phyloP scores from a whole-genome alignment of 108 stramenopile species.

The Conticribra guillardii region DNA sequence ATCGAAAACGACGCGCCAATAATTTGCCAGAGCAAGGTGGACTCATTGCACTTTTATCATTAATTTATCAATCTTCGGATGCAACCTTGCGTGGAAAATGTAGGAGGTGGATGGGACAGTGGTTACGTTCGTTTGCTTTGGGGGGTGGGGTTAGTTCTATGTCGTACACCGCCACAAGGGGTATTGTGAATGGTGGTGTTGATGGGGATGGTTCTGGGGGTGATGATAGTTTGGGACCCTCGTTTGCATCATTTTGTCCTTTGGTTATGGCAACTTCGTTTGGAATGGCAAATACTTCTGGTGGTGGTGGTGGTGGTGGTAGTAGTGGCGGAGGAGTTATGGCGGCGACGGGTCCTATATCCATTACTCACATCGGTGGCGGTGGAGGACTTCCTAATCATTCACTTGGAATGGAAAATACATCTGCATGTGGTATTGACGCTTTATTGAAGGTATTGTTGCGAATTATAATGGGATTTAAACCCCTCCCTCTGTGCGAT shows the following conservation, averaged over 20 bases:
- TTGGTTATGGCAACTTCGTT: slow-evolving; percentile 15
- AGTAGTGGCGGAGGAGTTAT: not conserved
- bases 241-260: slow-evolving; percentile 40
- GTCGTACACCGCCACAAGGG: slow-evolving; percentile 17
- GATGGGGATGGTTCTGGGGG: not conserved
- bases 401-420: slow-evolving; percentile 66
- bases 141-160: slow-evolving; percentile 25
- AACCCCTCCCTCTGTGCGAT: not conserved
- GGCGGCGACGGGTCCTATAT: slow-evolving; percentile 23
- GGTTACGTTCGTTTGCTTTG: slow-evolving; percentile 24
- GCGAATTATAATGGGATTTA: slow-evolving; percentile 61
- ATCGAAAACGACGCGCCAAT: not conserved
- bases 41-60: slow-evolving; percentile 16
- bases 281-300: not conserved
- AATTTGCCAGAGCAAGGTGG: slow-evolving; percentile 24
- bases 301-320: not conserved
- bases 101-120: slow-evolving; percentile 40
- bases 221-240: slow-evolving; percentile 29
- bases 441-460: slow-evolving; percentile 62
- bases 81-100: slow-evolving; percentile 30
- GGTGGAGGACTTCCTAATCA: slow-evolving; percentile 29
- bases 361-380: slow-evolving; percentile 20
- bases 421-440: slow-evolving; percentile 63
- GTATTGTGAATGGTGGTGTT: not conserved
- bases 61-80: slow-evolving; percentile 34